Base-by-base conservation (phyloP, 768 basidiomycete genomes). In the Trametopsis cervina region DNA sequence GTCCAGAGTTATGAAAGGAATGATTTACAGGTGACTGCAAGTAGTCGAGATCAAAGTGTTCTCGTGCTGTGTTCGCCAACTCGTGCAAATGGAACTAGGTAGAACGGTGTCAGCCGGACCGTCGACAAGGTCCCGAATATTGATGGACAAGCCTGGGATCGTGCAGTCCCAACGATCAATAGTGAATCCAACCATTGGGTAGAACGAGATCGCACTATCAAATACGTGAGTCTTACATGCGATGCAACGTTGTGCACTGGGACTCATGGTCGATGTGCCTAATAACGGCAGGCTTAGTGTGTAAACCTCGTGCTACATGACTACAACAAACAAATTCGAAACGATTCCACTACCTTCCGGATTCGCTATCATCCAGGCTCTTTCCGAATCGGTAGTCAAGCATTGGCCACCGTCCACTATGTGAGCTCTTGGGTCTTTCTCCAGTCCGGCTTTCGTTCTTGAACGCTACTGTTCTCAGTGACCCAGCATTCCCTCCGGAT, bases 1-100 rank as follows among this genome's bases (percentile, higher is more conserved):
- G 42, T 47, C 22, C 49, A 45, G n/a, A 49, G 40, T 9, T 50
- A 43, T 57, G 55, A 55, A 27, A 23, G 45, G 45, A 47, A 17
- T 21, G 7, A n/a, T 33, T 20, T 41, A 24, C 38, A 21, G 20
- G 42, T 18, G 46, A 42, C 3, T 15, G 41, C 15, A 18, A 13
- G 27, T 10, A 4, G 36, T 18, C 37, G 42, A 21, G 20, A 23
- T 25, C 15, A 10, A 37, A 22, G 50, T 36, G 45, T 33, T 17
- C 10, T 20, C 36, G 27, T 22, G 35, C 37, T 13, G 17, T 33
- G 6, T 42, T 23, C 46, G 46, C 46, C 29, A 47, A 37, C 15
- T 37, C 17, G 12, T 24, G 13, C 20, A 15, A 2, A 39, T 39
- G 46, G n/a, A n/a, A n/a, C n/a, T n/a, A n/a, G n/a, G n/a, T n/a